These are phyloP conservation scores for Chaetomium strumarium DNA, from an alignment of 2,329 filamentous ascomycete genomes.

Conservation along the genomic window DNA sequence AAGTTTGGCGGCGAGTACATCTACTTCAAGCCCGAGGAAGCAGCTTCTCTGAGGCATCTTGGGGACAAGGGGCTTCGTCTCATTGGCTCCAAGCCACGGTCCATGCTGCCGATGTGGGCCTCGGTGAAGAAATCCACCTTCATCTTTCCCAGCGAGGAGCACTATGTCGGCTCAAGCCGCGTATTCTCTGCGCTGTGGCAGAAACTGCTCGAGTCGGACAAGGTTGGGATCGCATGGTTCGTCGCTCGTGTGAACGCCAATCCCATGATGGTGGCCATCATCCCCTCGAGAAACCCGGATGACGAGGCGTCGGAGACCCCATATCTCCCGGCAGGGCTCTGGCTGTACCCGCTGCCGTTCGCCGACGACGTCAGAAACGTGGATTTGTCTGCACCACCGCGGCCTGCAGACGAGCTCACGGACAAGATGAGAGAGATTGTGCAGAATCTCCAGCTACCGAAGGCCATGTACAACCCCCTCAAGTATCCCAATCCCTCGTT, in stretches of 20 bases:
- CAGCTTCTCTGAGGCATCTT: constrained; percentile 70
- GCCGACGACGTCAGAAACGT: constrained; percentile 82
- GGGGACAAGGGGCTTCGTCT: constrained; percentile 79
- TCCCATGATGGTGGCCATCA: constrained; percentile 72
- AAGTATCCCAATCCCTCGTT: constrained; percentile 89
- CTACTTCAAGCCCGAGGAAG: constrained; percentile 78
- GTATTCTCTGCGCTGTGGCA: constrained; percentile 89
- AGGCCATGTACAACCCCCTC: constrained; percentile 72
- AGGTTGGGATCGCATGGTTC: constrained; percentile 85
- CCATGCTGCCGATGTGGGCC: constrained; percentile 72
- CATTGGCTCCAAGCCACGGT: constrained; percentile 85
- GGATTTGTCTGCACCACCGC: constrained; percentile 44
- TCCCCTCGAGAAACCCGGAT: constrained; percentile 64
- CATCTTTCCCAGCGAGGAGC: constrained; percentile 88
- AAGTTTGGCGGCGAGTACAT: constrained; percentile 92
- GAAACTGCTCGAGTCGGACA: constrained; percentile 72
- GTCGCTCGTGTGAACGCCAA: constrained; percentile 74
- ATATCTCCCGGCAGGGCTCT: constrained; percentile 74
- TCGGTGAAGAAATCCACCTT: constrained; percentile 82
- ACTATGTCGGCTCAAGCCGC: constrained; percentile 82
- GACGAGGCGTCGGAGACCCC: constrained; percentile 62
- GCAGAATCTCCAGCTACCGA: constrained; percentile 83
- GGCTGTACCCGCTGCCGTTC: constrained; percentile 82
- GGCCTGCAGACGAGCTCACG: constrained; percentile 63
- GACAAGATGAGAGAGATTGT: constrained; percentile 78